Evolutionary conservation across 225 moss, liverwort and hornwort species (phyloP), one percentile per base, ranked within the genome.

Genomic region (Lunularia cruciata): DNA sequence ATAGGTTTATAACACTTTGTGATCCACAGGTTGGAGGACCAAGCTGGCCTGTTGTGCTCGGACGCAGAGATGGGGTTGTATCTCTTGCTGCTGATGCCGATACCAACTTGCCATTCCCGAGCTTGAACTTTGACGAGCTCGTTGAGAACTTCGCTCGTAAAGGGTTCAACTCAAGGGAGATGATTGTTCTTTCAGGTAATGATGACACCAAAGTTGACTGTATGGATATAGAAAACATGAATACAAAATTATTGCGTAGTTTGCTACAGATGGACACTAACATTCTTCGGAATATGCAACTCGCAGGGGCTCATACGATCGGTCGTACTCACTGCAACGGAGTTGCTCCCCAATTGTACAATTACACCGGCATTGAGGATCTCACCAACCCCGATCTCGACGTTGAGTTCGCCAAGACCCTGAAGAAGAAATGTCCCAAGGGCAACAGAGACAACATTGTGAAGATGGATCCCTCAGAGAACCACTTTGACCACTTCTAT

Each of bases 261-360:
- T n/a, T n/a, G n/a, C n/a, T n/a, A n/a, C n/a, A n/a, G n/a, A n/a
- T n/a, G n/a, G n/a, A n/a, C n/a, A n/a, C n/a, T n/a, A n/a, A n/a
- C n/a, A n/a, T n/a, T n/a, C n/a, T n/a, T n/a, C n/a, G n/a, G n/a
- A n/a, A n/a, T n/a, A n/a, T n/a, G n/a, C n/a, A n/a, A n/a, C n/a
- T n/a, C n/a, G n/a, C 18, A 86, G 86, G 71, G 22, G 82, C 84
- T 5, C 89, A 92, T 70, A 87, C 87, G 0, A 83, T 89, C 5
- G 89, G 92, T 0, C 69, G 71, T 26, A 48, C 81, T 28, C 85
- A 80, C 45, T 89, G 89, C 52, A 54, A 69, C 12, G 51, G 57
- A 2, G 77, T 89, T 25, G 60, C 61, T 3, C 34, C 78, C 19
- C 85, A 87, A 20, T 45, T 89, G 8, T 83, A 87, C 70, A 64